Conservation (phyloP, 768 basidiomycete species). For the Candolleomyces efflorescens region DNA sequence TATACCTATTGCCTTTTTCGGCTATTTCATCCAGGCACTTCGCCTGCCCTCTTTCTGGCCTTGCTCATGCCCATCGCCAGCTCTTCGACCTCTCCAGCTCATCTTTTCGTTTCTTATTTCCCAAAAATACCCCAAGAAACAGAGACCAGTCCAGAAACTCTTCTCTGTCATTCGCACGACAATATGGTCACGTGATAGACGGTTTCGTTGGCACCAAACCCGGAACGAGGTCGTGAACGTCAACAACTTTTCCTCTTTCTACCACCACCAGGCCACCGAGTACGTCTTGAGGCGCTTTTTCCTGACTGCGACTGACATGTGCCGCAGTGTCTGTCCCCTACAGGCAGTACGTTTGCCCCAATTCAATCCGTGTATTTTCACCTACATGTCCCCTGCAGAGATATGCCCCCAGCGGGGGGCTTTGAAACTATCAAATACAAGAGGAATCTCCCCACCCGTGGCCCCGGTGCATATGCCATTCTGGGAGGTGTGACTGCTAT, state of each 20-base stretch:
- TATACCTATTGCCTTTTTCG: conserved; percentile 5
- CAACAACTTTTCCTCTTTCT: conserved; percentile 10
- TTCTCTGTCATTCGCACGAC: neutral
- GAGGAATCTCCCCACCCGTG: conserved; percentile 88
- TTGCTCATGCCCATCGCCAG: no score
- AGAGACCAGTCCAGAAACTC: neutral
- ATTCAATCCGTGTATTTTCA: conserved; percentile 3
- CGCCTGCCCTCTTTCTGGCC: neutral
- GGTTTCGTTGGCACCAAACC: neutral
- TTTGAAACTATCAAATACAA: conserved; percentile 94
- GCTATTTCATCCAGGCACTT: neutral
- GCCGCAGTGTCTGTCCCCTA: conserved; percentile 54
- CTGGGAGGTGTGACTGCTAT: conserved; percentile 83
- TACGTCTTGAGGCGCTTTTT: conserved; percentile 1
- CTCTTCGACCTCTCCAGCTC: no score
- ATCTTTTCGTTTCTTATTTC: no score
- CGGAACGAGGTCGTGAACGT: neutral
- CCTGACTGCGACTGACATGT: conserved; percentile 7
- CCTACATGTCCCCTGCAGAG: conserved; percentile 44
- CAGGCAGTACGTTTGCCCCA: conserved; percentile 51
- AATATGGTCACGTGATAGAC: neutral
- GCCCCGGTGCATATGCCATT: conserved; percentile 79
- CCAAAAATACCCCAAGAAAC: no score
- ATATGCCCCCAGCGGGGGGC: conserved; percentile 93
- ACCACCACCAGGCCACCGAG: conserved; percentile 7